Evolutionary conservation across 169 alveolate genomes (phyloP).

Genomic region (Plasmodium vivax): DNA sequence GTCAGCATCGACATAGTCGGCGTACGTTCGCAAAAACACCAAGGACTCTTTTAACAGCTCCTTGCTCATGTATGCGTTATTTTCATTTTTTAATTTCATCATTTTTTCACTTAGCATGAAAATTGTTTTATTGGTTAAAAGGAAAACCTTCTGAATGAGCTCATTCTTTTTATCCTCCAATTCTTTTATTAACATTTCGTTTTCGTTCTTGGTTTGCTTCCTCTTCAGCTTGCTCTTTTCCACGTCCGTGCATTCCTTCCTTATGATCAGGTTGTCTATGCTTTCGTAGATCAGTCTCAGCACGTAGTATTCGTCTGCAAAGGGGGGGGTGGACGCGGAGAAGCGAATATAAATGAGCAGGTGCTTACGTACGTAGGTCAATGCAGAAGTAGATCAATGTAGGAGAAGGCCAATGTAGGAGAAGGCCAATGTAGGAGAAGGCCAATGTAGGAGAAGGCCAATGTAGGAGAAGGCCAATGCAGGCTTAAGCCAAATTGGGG

Average conservation of each 20-base stretch:
- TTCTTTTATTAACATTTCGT: conserved; percentile 53
- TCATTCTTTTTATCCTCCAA: conserved; percentile 64
- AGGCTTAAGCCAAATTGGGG: not conserved
- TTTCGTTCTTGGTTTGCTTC: conserved; percentile 50
- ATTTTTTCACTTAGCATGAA: conserved; percentile 56
- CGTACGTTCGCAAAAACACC: conserved; percentile 59
- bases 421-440: too few relatives aligned
- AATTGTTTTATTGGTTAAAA: conserved; percentile 32
- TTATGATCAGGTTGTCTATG: conserved; percentile 22
- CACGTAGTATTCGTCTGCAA: conserved; percentile 63
- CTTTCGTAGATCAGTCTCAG: conserved; percentile 25
- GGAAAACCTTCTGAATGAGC: conserved; percentile 40
- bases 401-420: too few relatives aligned
- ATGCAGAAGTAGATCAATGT: not conserved
- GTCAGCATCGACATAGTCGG: conserved; percentile 43
- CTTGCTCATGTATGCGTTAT: conserved; percentile 62
- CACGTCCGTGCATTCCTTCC: conserved; percentile 28
- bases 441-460: too few relatives aligned
- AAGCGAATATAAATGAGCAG: not conserved
- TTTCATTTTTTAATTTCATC: conserved; percentile 51
- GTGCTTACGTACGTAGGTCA: not conserved
- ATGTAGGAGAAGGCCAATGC: too few relatives aligned
- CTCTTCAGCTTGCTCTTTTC: conserved; percentile 61
- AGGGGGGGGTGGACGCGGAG: not conserved
- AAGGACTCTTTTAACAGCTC: conserved; percentile 68